These are phyloP conservation scores for Daedaleopsis nitida DNA, from an alignment of 768 basidiomycete species.

Conservation along the genomic window DNA sequence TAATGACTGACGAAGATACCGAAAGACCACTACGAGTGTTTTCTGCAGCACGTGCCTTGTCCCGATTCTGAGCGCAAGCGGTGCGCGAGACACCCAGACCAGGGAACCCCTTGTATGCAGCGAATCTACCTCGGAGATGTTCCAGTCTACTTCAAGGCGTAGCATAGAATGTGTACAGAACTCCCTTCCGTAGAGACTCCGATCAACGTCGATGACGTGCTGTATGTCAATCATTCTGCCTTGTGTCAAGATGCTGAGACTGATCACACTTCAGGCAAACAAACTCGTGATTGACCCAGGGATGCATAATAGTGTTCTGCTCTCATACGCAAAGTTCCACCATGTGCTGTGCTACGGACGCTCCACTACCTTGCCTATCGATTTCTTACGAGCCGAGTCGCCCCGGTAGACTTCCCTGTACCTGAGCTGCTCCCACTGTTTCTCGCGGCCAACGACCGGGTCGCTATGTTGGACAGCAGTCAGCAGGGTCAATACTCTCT, in stretches of 20 bases:
- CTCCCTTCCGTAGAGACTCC: too few species aligned
- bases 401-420: slow-evolving; percentile 28
- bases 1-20: too few species aligned
- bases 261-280: slow-evolving; percentile 29
- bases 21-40: slow-evolving; percentile 3
- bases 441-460: slow-evolving; percentile 34
- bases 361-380: slow-evolving; percentile 8
- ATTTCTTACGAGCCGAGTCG: slow-evolving; percentile 35
- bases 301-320: slow-evolving; percentile 27
- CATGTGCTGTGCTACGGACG: background rate
- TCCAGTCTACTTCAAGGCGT: too few species aligned
- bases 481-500: background rate
- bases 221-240: slow-evolving; percentile 36
- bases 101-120: slow-evolving; percentile 25
- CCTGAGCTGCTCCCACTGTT: slow-evolving; percentile 49
- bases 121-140: too few species aligned
- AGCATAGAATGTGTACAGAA: too few species aligned
- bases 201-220: slow-evolving; percentile 36
- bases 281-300: slow-evolving; percentile 33
- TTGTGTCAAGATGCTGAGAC: background rate
- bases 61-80: slow-evolving; percentile 51
- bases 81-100: slow-evolving; percentile 48
- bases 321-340: slow-evolving; percentile 31
- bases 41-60: slow-evolving; percentile 33
- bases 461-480: background rate